Conservation (phyloP, 179 eudicot genomes). For the Monotropa hypopitys region DNA sequence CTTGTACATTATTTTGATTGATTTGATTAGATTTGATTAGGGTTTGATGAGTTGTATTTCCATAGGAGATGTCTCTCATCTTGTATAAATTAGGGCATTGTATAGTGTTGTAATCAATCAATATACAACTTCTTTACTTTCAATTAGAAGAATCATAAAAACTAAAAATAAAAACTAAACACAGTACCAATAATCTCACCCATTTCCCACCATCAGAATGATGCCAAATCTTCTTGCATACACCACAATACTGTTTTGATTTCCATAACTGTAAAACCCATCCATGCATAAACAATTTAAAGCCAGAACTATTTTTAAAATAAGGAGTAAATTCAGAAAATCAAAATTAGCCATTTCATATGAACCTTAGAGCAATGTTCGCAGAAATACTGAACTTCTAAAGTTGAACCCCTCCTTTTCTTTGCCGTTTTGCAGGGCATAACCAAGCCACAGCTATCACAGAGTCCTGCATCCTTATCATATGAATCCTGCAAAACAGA, state of each 20-base stretch:
- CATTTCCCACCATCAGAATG: constrained; percentile 62
- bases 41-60: no score
- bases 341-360: neutral
- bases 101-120: no score
- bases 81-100: no score
- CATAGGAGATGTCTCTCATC: no score
- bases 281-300: neutral
- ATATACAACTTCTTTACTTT: no score
- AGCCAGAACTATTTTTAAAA: neutral
- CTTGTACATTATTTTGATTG: no score
- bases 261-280: constrained; percentile 33
- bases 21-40: no score
- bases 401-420: constrained; percentile 21
- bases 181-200: constrained; percentile 24
- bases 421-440: constrained; percentile 39
- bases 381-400: constrained; percentile 38
- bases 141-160: neutral
- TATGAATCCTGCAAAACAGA: constrained; percentile 30
- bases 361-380: constrained; percentile 78
- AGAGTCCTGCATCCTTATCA: constrained; percentile 40
- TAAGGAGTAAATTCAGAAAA: neutral
- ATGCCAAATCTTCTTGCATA: constrained; percentile 60
- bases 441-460: constrained; percentile 66
- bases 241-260: constrained; percentile 60
- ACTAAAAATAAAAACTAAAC: neutral